A percentile compares a stretch with the other conserved stretches of the same genome.
phyloP scores from a whole-genome alignment of 106 monocot genomes.

The Acanthochlamys bracteata region DNA sequence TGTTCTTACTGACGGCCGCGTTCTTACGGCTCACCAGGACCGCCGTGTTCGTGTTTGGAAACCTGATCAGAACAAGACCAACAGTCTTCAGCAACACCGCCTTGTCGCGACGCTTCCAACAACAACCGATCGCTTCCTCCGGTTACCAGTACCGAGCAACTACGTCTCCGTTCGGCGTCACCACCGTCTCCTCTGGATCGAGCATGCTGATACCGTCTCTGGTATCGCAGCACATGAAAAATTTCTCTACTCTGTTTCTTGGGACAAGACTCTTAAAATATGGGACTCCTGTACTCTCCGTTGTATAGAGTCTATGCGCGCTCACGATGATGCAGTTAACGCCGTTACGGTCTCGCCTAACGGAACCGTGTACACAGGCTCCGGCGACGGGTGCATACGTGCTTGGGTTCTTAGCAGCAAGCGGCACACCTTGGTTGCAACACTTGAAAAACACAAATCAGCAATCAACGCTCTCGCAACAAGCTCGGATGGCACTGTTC shows the following conservation, averaged over 20 bases:
- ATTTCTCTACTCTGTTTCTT: conserved; percentile 67
- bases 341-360: conserved; percentile 48
- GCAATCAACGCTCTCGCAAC: conserved; percentile 64
- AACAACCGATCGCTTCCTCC: conserved; percentile 38
- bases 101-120: conserved; percentile 57
- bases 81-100: conserved; percentile 14
- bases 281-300: conserved; percentile 41
- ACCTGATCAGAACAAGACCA: not conserved
- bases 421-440: conserved; percentile 24
- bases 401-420: conserved; percentile 27
- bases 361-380: conserved; percentile 69
- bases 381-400: conserved; percentile 50
- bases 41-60: conserved; percentile 55
- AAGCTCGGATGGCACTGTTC: conserved; percentile 30
- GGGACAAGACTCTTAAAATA: conserved; percentile 80
- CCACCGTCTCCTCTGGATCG: conserved; percentile 46
- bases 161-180: conserved; percentile 60
- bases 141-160: conserved; percentile 46
- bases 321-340: conserved; percentile 83
- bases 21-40: conserved; percentile 80
- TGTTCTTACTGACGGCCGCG: conserved; percentile 15
- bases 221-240: conserved; percentile 26
- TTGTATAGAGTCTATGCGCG: conserved; percentile 44
- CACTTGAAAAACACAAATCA: conserved; percentile 42
- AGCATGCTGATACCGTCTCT: conserved; percentile 72